Conservation (phyloP, 257 asterid genomes). For the Agastache rugosa region DNA sequence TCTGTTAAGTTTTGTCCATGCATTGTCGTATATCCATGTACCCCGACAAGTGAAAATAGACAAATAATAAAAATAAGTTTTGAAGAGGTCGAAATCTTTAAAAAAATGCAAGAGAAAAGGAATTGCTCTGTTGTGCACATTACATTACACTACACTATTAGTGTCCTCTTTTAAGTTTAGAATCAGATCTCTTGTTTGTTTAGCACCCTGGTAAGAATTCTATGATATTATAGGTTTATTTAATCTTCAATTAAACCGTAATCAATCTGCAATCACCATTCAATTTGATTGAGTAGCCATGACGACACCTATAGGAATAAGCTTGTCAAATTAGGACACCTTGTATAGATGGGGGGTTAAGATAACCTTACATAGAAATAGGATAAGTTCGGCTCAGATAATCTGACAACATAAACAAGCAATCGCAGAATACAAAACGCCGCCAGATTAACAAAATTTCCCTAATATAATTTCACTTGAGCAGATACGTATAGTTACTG, state of each 20-base stretch:
- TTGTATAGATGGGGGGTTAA: background rate
- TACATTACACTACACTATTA: background rate
- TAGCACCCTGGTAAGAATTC: background rate
- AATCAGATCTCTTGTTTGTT: background rate
- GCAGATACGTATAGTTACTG: constrained; percentile 15
- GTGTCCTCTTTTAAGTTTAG: background rate
- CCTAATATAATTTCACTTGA: constrained; percentile 7
- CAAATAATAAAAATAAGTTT: constrained; percentile 34
- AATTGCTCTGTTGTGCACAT: background rate
- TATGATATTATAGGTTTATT: constrained; percentile 5
- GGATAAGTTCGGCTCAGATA: background rate
- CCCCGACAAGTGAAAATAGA: constrained; percentile 36
- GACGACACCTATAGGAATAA: background rate
- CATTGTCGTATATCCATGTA: constrained; percentile 38
- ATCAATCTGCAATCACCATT: constrained; percentile 12
- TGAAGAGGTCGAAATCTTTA: constrained; percentile 22
- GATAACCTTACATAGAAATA: background rate
- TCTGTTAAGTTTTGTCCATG: constrained; percentile 53
- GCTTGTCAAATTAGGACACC: constrained; percentile 1
- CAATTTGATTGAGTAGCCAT: constrained; percentile 18
- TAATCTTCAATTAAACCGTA: constrained; percentile 1
- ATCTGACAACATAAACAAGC: constrained; percentile 20
- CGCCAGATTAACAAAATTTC: background rate
- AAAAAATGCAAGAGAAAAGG: constrained; percentile 3
- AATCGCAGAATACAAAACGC: constrained; percentile 10